These are phyloP conservation scores for Aristolochia californica DNA, from an alignment of 164 flowering plant species.

Conservation along the genomic window DNA sequence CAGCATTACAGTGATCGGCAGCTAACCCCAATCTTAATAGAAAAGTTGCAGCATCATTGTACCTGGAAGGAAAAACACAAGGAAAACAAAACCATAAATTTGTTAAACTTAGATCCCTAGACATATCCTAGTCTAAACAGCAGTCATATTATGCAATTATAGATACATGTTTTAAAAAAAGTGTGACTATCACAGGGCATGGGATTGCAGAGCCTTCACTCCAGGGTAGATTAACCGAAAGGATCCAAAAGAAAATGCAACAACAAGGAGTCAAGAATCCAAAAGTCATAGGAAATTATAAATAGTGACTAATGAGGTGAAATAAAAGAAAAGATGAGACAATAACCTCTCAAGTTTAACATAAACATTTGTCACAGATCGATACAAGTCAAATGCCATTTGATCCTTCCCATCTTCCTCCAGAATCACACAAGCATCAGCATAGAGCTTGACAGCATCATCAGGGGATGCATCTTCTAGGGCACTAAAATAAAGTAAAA, in stretches of 20 bases:
- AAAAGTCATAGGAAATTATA: too few species aligned
- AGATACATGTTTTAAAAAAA: too few species aligned
- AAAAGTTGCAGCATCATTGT: slow-evolving; percentile 78
- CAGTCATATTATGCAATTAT: too few species aligned
- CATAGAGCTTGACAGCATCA: slow-evolving; percentile 64
- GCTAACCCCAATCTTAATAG: slow-evolving; percentile 69
- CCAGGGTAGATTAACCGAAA: too few species aligned
- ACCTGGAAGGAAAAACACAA: slow-evolving; percentile 29
- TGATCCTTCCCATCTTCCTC: slow-evolving; percentile 96
- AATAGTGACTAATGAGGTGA: too few species aligned
- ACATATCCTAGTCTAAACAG: too few species aligned
- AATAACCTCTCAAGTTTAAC: slow-evolving; percentile 78
- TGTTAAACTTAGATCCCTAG: too few species aligned
- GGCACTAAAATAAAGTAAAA: slow-evolving; percentile 32
- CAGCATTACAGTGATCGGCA: slow-evolving; percentile 83
- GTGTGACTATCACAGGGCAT: too few species aligned
- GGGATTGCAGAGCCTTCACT: too few species aligned
- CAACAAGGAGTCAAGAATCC: too few species aligned
- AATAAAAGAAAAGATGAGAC: neutral
- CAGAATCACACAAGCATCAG: slow-evolving; percentile 68
- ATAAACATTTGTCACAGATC: slow-evolving; percentile 65
- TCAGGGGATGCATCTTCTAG: slow-evolving; percentile 73
- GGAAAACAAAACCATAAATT: neutral
- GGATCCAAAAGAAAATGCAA: too few species aligned
- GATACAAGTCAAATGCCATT: slow-evolving; percentile 96